Conservation (phyloP, 495 filamentous ascomycete species). For the Hypomontagnella submonticulosa region DNA sequence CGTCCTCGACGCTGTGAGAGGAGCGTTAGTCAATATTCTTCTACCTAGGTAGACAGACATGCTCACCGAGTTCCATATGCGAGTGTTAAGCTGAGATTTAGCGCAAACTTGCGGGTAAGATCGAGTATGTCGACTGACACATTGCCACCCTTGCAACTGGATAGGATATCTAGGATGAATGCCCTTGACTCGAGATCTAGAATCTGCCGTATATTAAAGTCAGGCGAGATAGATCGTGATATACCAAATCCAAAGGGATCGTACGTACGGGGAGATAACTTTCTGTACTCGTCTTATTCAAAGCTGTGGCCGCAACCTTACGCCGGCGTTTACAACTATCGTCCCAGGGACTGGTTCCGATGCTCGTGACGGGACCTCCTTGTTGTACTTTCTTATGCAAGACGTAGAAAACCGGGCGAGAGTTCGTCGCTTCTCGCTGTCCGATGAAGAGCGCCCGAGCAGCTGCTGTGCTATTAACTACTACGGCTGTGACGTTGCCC, state of each 20-base stretch:
- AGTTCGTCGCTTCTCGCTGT: slow-evolving; percentile 76
- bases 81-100: slow-evolving; percentile 73
- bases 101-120: slow-evolving; percentile 74
- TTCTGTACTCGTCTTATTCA: slow-evolving; percentile 75
- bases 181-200: slow-evolving; percentile 74
- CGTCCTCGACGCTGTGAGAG: slow-evolving; percentile 61
- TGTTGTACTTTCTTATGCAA: slow-evolving; percentile 73
- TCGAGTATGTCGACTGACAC: slow-evolving; percentile 70
- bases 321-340: slow-evolving; percentile 76
- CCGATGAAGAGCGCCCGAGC: slow-evolving; percentile 77
- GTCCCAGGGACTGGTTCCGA: slow-evolving; percentile 80
- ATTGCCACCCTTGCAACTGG: slow-evolving; percentile 65
- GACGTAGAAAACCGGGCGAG: slow-evolving; percentile 75
- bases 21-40: not conserved
- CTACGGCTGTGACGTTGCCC: slow-evolving; percentile 74
- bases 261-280: slow-evolving; percentile 68
- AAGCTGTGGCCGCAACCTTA: slow-evolving; percentile 76
- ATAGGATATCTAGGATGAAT: slow-evolving; percentile 73
- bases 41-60: not conserved
- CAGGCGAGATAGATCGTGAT: not conserved
- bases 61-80: slow-evolving; percentile 69
- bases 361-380: slow-evolving; percentile 74
- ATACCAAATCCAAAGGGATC: not conserved
- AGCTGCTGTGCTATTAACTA: slow-evolving; percentile 76
- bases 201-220: slow-evolving; percentile 48